Conservation (phyloP, 2,329 filamentous ascomycete genomes). For the Scedosporium boydii region DNA sequence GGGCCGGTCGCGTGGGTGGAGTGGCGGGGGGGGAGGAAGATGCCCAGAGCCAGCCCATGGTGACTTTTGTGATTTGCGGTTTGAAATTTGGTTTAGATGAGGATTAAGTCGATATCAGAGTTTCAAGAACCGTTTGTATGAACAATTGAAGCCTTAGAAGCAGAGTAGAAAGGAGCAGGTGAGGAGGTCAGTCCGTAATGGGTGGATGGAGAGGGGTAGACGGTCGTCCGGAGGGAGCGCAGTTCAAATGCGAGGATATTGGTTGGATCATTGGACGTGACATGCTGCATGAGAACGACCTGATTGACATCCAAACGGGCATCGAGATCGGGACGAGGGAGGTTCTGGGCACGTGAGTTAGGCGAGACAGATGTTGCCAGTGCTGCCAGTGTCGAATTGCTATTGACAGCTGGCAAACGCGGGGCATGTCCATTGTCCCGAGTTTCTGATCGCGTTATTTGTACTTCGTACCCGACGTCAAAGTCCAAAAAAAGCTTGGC, state of each 20-base stretch:
- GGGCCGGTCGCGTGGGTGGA: slow-evolving; percentile 10
- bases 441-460: neutral
- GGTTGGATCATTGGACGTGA: neutral
- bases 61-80: slow-evolving; percentile 12
- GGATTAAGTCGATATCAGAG: neutral
- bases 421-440: neutral
- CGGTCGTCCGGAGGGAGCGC: neutral
- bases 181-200: neutral
- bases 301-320: neutral
- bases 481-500: neutral
- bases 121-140: neutral
- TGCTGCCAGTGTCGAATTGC: neutral
- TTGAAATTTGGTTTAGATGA: neutral
- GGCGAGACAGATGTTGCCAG: no score
- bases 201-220: neutral
- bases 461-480: neutral
- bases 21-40: slow-evolving; percentile 13
- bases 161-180: neutral
- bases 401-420: neutral
- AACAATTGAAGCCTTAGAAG: neutral
- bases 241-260: neutral
- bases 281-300: neutral
- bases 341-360: neutral
- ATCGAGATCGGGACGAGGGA: neutral
- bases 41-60: slow-evolving; percentile 55